Evolutionary conservation across 768 basidiomycete species (phyloP).

Genomic region (Boletus sp.): DNA sequence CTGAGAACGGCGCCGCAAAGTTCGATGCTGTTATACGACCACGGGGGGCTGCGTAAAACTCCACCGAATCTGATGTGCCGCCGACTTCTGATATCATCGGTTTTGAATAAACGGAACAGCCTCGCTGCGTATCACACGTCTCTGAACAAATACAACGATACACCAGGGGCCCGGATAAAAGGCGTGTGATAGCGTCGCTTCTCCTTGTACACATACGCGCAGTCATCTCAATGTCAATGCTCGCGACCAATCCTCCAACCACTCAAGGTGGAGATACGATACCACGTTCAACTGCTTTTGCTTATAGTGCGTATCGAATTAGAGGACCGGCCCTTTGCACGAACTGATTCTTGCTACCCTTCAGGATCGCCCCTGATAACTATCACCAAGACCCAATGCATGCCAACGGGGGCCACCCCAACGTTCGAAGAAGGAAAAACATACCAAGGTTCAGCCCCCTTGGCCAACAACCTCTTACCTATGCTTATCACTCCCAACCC

Average conservation of each 20-base stretch:
- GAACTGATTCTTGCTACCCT: not conserved
- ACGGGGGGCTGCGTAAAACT: not conserved
- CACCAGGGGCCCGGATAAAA: not conserved
- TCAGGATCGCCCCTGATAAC: not conserved
- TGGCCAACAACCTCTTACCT: not conserved
- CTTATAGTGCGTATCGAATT: not conserved
- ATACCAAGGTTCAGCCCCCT: slow-evolving; percentile 6
- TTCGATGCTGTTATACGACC: not conserved
- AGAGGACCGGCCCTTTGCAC: not conserved
- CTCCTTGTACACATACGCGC: not conserved
- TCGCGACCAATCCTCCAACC: too few relatives aligned
- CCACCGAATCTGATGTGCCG: too few relatives aligned
- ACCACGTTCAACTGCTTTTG: too few relatives aligned
- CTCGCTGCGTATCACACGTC: not conserved
- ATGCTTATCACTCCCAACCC: not conserved
- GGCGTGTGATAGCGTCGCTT: too few relatives aligned
- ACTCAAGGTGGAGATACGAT: too few relatives aligned
- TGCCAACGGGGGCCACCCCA: not conserved
- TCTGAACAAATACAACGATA: not conserved
- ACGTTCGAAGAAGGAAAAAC: not conserved
- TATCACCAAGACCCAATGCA: not conserved
- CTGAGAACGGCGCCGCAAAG: not conserved
- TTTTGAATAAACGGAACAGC: not conserved
- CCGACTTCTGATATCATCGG: not conserved
- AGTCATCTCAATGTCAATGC: not conserved